Conservation (phyloP, 2,329 filamentous ascomycete genomes). For the Xylariomycetidae sp. region DNA sequence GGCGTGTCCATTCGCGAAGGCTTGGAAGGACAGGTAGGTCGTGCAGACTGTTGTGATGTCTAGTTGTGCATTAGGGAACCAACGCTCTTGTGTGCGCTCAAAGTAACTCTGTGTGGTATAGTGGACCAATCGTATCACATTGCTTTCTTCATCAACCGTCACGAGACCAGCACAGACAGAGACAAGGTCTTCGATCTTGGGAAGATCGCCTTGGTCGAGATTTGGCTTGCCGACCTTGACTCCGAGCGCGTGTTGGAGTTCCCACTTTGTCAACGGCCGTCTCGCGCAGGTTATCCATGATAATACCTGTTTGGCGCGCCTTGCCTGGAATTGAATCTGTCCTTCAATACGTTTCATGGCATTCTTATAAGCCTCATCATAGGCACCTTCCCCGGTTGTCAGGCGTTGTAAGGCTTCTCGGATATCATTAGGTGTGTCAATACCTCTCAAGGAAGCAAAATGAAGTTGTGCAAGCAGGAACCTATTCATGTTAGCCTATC, state of each 20-base stretch:
- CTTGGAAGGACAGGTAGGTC: slow-evolving; percentile 30
- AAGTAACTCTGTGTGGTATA: slow-evolving; percentile 42
- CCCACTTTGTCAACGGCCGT: slow-evolving; percentile 24
- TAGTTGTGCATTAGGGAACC: slow-evolving; percentile 25
- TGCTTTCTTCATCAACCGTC: slow-evolving; percentile 31
- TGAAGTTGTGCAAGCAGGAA: slow-evolving; percentile 34
- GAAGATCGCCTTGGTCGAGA: slow-evolving; percentile 30
- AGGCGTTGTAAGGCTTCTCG: slow-evolving; percentile 25
- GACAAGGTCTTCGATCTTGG: slow-evolving; percentile 25
- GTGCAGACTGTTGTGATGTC: slow-evolving; percentile 27
- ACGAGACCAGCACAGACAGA: slow-evolving; percentile 35
- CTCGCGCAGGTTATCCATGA: slow-evolving; percentile 35
- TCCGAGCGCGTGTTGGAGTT: slow-evolving; percentile 38
- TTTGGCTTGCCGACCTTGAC: slow-evolving; percentile 19
- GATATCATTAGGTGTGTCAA: slow-evolving; percentile 27
- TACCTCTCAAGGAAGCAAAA: slow-evolving; percentile 26
- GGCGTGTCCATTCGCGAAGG: slow-evolving; percentile 1
- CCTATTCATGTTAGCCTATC: slow-evolving; percentile 18
- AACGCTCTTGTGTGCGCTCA: slow-evolving; percentile 18
- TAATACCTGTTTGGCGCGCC: slow-evolving; percentile 32
- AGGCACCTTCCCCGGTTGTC: slow-evolving; percentile 22
- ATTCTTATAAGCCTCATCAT: slow-evolving; percentile 33
- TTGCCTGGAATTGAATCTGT: slow-evolving; percentile 24
- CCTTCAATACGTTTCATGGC: slow-evolving; percentile 36
- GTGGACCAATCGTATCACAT: slow-evolving; percentile 36